These are phyloP conservation scores for Phaeosphaeria sp. DNA, from an alignment of 2,329 filamentous ascomycete species.

Conservation along the genomic window DNA sequence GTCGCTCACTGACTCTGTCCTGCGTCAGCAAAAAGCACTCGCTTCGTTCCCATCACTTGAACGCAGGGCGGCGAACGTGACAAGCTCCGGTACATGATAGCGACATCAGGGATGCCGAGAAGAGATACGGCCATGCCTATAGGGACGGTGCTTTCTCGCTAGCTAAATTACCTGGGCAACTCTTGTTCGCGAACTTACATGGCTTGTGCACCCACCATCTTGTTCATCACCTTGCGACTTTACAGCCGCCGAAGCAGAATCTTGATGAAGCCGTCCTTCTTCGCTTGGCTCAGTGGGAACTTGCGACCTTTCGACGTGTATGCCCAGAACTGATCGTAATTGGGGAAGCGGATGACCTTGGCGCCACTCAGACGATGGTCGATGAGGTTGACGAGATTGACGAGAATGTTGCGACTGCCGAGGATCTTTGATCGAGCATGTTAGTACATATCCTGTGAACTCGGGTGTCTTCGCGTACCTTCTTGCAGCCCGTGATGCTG, in stretches of 20 bases:
- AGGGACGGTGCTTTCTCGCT: no score
- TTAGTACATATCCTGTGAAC: background rate
- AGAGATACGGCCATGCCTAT: no score
- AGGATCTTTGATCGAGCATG: constrained; percentile 7
- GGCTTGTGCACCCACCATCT: no score
- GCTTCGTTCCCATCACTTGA: no score
- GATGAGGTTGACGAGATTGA: constrained; percentile 31
- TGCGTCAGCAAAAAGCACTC: no score
- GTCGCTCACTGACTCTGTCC: no score
- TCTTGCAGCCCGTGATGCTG: constrained; percentile 24
- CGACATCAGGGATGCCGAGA: no score
- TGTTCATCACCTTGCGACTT: no score
- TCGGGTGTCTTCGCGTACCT: constrained; percentile 5
- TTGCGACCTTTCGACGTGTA: constrained; percentile 12
- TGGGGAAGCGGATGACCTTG: constrained; percentile 19
- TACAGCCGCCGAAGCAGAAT: constrained; percentile 22
- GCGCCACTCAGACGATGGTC: constrained; percentile 21
- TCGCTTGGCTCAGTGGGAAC: constrained; percentile 19
- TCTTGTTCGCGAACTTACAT: no score
- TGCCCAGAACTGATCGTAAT: constrained; percentile 8
- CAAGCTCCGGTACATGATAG: no score
- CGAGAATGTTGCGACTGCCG: constrained; percentile 13
- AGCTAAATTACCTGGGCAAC: no score
- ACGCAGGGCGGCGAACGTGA: no score
- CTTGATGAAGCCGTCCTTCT: constrained; percentile 30